Conservation (phyloP, 352 stramenopile species). For the Aphanomyces stellatus region DNA sequence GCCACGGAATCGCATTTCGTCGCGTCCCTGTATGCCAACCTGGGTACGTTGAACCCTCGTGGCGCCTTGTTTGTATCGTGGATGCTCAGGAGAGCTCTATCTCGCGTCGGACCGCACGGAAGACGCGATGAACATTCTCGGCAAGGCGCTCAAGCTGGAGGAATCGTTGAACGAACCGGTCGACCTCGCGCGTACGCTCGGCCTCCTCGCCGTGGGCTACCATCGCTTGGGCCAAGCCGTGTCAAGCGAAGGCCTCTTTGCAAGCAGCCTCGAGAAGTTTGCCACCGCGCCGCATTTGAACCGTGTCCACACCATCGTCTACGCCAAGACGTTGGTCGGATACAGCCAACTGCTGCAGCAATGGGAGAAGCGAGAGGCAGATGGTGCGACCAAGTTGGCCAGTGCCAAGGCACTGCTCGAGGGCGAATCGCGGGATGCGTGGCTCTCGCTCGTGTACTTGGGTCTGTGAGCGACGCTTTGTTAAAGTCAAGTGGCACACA, state of each 20-base stretch:
- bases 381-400: not conserved
- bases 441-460: not conserved
- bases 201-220: constrained; percentile 14
- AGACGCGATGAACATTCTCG: constrained; percentile 10
- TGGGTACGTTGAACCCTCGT: not conserved
- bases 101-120: not conserved
- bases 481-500: too few species aligned
- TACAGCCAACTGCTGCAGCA: constrained; percentile 12
- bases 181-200: constrained; percentile 7
- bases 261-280: constrained; percentile 10
- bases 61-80: not conserved
- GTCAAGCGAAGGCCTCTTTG: constrained; percentile 15
- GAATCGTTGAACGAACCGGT: not conserved
- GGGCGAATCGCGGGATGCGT: not conserved
- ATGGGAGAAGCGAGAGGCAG: constrained; percentile 18
- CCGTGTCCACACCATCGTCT: not conserved
- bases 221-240: constrained; percentile 17
- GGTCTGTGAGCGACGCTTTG: too few species aligned
- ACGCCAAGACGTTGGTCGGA: constrained; percentile 5
- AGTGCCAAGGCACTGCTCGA: not conserved
- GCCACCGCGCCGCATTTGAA: not conserved
- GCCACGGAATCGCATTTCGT: too few species aligned
- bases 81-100: constrained; percentile 1
- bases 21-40: not conserved
- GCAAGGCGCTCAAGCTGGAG: constrained; percentile 1